A percentile compares a stretch with the other conserved stretches of the same genome.
Conservation (phyloP, 345 rosid species). For the Populus simonii region DNA sequence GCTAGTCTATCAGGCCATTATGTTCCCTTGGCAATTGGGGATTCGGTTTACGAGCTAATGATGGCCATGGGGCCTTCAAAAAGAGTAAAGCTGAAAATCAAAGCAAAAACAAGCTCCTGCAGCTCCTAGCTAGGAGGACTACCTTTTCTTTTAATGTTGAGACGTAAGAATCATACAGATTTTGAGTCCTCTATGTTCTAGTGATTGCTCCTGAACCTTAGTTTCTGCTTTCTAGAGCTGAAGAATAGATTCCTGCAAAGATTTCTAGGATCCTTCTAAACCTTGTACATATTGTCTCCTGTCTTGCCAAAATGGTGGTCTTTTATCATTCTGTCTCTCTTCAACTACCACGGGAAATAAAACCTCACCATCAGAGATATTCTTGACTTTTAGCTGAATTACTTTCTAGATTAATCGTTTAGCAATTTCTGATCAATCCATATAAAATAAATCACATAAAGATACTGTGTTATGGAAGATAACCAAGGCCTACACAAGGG, state of each 20-base stretch:
- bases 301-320: constrained; percentile 7
- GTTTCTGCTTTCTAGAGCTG: neutral
- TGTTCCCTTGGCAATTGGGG: constrained; percentile 15
- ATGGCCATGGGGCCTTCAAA: constrained; percentile 9
- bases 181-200: neutral
- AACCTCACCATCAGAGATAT: constrained; percentile 13
- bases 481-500: neutral
- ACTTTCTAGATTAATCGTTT: neutral
- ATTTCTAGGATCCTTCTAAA: neutral
- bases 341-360: constrained; percentile 28
- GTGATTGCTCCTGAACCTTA: neutral
- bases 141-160: neutral
- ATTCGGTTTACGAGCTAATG: constrained; percentile 13
- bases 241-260: neutral
- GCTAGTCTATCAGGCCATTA: neutral
- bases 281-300: neutral
- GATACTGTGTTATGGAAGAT: neutral
- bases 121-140: neutral
- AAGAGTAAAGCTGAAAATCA: constrained; percentile 3
- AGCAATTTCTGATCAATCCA: neutral
- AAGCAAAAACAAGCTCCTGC: neutral
- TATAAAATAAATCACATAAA: neutral
- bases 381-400: neutral
- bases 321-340: constrained; percentile 9
- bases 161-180: neutral